These are phyloP conservation scores for Hansenula lynferdii DNA, from an alignment of 1,139 yeast species.

Conservation along the genomic window DNA sequence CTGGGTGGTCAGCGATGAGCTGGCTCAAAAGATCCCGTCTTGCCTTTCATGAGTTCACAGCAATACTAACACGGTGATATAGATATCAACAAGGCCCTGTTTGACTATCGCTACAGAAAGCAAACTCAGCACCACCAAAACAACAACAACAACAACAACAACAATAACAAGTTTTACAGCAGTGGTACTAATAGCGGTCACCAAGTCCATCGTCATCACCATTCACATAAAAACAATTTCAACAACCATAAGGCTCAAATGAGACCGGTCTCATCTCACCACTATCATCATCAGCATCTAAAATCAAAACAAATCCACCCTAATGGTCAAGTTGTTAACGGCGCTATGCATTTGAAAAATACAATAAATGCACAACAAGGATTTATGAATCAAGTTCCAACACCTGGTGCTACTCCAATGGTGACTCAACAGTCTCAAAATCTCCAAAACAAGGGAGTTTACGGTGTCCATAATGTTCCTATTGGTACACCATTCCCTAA, in stretches of 20 bases:
- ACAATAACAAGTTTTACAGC: conserved; percentile 1
- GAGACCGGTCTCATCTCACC: not conserved
- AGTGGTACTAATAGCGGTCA: not conserved
- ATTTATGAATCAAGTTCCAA: not conserved
- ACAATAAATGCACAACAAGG: too few relatives aligned
- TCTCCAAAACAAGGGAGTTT: not conserved
- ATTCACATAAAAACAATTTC: too few relatives aligned
- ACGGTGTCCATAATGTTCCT: not conserved
- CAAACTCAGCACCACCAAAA: conserved; percentile 14
- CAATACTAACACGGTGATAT: conserved; percentile 4
- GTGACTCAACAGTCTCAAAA: not conserved
- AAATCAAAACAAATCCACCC: not conserved
- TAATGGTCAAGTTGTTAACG: not conserved
- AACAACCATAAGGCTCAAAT: not conserved
- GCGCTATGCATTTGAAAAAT: too few relatives aligned
- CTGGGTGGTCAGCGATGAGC: not conserved
- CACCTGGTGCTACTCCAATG: not conserved
- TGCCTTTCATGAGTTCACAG: not conserved
- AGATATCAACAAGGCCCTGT: conserved; percentile 23
- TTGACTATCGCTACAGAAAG: conserved; percentile 20
- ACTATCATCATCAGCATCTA: not conserved
- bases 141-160: not conserved
- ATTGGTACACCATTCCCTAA: not conserved
- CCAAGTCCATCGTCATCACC: not conserved
- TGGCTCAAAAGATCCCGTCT: not conserved